Evolutionary conservation across 306 rosid genomes (phyloP).

Genomic region (Malus orientalis): DNA sequence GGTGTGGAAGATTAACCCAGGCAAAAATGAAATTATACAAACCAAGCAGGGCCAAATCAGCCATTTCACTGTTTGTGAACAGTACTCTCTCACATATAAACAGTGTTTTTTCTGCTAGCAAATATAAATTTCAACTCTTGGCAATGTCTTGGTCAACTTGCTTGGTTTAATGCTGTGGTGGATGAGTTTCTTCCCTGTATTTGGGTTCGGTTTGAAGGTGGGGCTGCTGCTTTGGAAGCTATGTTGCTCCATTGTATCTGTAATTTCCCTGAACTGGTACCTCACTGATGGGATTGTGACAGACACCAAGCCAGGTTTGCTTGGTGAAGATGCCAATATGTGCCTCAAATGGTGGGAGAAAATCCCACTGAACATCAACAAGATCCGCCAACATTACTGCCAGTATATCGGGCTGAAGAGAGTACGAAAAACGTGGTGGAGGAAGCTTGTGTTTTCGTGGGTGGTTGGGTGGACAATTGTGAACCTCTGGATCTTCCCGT

Average conservation of each 20-base stretch:
- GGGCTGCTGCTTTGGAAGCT: constrained; percentile 74
- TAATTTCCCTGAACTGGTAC: constrained; percentile 67
- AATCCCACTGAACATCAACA: constrained; percentile 30
- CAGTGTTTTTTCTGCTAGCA: no score
- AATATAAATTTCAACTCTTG: constrained; percentile 7
- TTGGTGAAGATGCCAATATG: constrained; percentile 44
- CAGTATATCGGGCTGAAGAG: constrained; percentile 50
- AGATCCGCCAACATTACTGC: constrained; percentile 41
- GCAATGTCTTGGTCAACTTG: constrained; percentile 36
- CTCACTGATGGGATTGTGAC: constrained; percentile 33
- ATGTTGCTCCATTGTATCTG: constrained; percentile 58
- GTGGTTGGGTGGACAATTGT: constrained; percentile 47
- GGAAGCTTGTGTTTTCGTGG: constrained; percentile 52
- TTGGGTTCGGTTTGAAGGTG: constrained; percentile 70
- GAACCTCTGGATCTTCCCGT: constrained; percentile 44
- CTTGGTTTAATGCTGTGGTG: constrained; percentile 45
- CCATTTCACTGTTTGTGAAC: no score
- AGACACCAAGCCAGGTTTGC: constrained; percentile 51
- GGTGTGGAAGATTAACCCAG: no score
- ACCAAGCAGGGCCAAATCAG: no score
- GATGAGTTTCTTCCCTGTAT: constrained; percentile 77
- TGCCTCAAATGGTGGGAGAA: constrained; percentile 67
- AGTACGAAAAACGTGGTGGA: constrained; percentile 44
- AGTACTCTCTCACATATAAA: no score
- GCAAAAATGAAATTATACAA: no score